Base-by-base conservation (phyloP, 2,329 filamentous ascomycete genomes). In the Neofusicoccum cordaticola region DNA sequence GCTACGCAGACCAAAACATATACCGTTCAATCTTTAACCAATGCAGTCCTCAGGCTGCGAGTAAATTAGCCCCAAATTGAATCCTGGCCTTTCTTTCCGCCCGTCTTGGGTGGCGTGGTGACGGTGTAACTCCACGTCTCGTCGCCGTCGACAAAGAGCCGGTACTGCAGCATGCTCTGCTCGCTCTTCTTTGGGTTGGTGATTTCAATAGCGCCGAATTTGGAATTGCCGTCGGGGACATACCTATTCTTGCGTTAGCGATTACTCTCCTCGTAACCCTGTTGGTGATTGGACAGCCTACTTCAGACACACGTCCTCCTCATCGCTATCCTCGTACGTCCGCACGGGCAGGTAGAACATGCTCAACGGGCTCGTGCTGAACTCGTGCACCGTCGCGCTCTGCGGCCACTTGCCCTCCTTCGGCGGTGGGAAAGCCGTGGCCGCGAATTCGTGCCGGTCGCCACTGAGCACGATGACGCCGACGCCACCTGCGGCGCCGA, bases 401-500 rank as follows among this genome's bases (percentile, higher is more conserved):
- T 74, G 64, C 77, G 85, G 56, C 86, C 86, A 67, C 80, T 83
- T 61, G 69, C 81, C 67, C 83, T 86, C n/a, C 84, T 88, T 15
- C 83, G 89, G 79, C 13, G 85, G 84, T 8, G 86, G 86, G 71
- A 88, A 89, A 0, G 89, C 88, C 0, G 94, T 98, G 0, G 94
- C 93, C 1, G 91, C 95, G 75, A 98, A 98, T 76, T 99, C 95
- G 74, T 99, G 95, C n/a, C 95, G 84, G 73, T 99, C 95, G 0
- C 95, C 95, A 15, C 90, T 95, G 11, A 99, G 82, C 12, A 98
- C 82, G 2, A 97, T 84, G 7, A 98, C 88, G 27, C 93, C 91
- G 5, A 90, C 81, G 6, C 91, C 90, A 4, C 86, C 85, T 1
- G 79, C 77, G 12, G 86, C 81, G n/a, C 91, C 89, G 0, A 90